Evolutionary conservation across 306 rosid species (phyloP).

Genomic region (Quercus engelmannii): DNA sequence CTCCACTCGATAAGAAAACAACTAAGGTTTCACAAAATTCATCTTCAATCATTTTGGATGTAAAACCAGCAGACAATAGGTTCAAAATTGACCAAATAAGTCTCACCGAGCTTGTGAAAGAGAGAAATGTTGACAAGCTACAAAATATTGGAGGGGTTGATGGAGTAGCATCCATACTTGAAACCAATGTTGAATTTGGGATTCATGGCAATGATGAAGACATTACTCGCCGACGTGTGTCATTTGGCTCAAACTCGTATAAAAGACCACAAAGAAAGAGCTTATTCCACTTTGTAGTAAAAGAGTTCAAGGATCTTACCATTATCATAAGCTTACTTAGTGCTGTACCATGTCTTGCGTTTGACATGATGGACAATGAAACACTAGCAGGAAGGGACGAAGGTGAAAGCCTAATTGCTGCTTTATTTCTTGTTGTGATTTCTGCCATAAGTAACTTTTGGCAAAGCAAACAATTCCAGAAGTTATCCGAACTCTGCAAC

Average conservation of each 20-base stretch:
- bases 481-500: constrained; percentile 11
- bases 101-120: constrained; percentile 31
- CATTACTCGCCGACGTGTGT: background rate
- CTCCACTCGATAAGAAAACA: too few species aligned
- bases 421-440: constrained; percentile 15
- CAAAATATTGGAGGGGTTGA: constrained; percentile 26
- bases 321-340: constrained; percentile 15
- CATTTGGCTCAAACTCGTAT: constrained; percentile 20
- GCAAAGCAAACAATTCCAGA: constrained; percentile 13
- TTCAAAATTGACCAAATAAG: constrained; percentile 21
- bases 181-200: constrained; percentile 16
- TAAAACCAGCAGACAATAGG: background rate
- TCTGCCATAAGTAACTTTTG: constrained; percentile 10
- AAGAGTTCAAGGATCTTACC: constrained; percentile 21
- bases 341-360: constrained; percentile 22
- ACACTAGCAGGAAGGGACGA: constrained; percentile 16
- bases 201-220: constrained; percentile 7
- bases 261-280: constrained; percentile 19
- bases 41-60: too few species aligned
- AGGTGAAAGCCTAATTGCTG: constrained; percentile 22
- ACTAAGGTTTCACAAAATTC: too few species aligned
- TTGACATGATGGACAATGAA: constrained; percentile 20
- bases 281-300: constrained; percentile 22
- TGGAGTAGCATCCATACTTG: constrained; percentile 27
- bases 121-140: constrained; percentile 26